Conservation (phyloP, 345 rosid species). For the Iberis pinnata region DNA sequence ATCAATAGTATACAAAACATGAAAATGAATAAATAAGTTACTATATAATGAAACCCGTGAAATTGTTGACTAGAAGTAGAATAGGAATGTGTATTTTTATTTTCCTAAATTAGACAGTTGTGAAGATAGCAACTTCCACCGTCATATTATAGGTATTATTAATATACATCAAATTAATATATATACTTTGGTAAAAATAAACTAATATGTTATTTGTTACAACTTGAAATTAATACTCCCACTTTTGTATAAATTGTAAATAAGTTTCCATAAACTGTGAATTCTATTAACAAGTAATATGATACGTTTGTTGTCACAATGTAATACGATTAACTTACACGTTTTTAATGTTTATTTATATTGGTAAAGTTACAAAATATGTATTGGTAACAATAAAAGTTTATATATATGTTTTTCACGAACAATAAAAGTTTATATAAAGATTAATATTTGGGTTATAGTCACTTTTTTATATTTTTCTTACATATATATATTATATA, state of each 20-base stretch:
- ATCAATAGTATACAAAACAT: neutral
- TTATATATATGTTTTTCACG: too few species aligned
- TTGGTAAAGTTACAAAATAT: too few species aligned
- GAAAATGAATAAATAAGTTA: too few species aligned
- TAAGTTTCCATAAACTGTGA: neutral
- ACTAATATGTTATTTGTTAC: too few species aligned
- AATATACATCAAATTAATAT: too few species aligned
- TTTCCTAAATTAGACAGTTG: neutral
- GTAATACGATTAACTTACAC: neutral
- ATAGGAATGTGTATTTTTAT: neutral
- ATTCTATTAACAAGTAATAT: too few species aligned
- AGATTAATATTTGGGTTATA: too few species aligned
- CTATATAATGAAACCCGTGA: neutral
- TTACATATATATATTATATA: too few species aligned
- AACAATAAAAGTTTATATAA: too few species aligned
- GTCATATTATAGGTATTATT: neutral
- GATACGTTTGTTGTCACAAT: neutral
- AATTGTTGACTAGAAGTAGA: neutral
- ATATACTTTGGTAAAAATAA: too few species aligned
- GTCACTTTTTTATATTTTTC: too few species aligned
- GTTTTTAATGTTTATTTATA: conserved; percentile 1
- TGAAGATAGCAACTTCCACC: neutral
- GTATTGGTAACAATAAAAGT: too few species aligned
- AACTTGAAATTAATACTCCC: neutral
- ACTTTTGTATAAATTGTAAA: neutral